Evolutionary conservation across 2,329 filamentous ascomycete species (phyloP).

Genomic region (Alternaria triticina): DNA sequence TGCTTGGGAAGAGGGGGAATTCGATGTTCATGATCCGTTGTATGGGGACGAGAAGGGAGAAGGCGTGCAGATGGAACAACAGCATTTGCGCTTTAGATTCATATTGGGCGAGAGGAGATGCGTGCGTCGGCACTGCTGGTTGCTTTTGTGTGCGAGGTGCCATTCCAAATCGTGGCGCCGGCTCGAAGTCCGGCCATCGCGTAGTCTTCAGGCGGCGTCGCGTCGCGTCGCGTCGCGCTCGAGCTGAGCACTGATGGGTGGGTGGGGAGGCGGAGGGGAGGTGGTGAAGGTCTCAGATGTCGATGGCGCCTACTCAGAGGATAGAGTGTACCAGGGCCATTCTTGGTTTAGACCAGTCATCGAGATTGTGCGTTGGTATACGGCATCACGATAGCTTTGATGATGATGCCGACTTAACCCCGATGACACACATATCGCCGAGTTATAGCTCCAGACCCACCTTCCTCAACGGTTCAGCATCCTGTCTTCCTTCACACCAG

Average conservation of each 20-base stretch:
- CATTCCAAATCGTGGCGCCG: not conserved
- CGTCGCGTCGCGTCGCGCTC: not conserved
- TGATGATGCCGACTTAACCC: not conserved
- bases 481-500: not conserved
- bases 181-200: not conserved
- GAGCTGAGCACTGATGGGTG: not conserved
- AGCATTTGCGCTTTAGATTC: constrained; percentile 31
- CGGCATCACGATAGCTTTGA: too few relatives aligned
- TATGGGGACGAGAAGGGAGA: not conserved
- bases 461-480: not conserved
- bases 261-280: too few relatives aligned
- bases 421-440: constrained; percentile 2
- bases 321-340: too few relatives aligned
- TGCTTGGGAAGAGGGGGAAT: not conserved
- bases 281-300: too few relatives aligned
- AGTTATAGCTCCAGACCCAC: not conserved
- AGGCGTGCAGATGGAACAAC: constrained; percentile 3
- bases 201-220: not conserved
- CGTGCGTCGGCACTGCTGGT: constrained; percentile 8
- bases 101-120: constrained; percentile 30
- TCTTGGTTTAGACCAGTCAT: too few relatives aligned
- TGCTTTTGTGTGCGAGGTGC: not conserved
- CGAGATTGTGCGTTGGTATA: too few relatives aligned
- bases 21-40: not conserved
- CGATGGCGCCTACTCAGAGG: too few relatives aligned